These are phyloP conservation scores for Candida caryicola DNA, from an alignment of 805 yeast species.

Conservation along the genomic window DNA sequence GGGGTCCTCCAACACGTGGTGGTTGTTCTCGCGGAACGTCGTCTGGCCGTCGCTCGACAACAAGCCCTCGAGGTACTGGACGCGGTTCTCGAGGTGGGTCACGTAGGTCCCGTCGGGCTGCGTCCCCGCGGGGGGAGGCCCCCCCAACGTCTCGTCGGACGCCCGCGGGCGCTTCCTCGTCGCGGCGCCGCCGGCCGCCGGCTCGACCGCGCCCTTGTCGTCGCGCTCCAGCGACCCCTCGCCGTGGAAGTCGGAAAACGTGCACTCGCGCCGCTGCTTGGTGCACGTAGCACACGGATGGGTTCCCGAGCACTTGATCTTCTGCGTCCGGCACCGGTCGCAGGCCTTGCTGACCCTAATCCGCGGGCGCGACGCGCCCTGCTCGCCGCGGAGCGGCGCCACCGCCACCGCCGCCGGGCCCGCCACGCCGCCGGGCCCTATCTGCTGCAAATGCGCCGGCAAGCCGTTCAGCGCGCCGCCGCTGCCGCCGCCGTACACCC, in stretches of 20 bases:
- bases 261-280: slow-evolving; percentile 35
- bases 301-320: slow-evolving; percentile 56
- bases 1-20: slow-evolving; percentile 20
- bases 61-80: slow-evolving; percentile 37
- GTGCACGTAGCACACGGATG: slow-evolving; percentile 50
- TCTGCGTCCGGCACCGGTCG: slow-evolving; percentile 52
- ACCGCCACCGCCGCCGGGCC: slow-evolving; percentile 1
- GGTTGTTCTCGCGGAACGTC: slow-evolving; percentile 10
- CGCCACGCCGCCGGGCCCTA: neutral
- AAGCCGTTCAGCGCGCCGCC: neutral
- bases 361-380: slow-evolving; percentile 11
- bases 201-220: neutral
- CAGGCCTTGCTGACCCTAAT: slow-evolving; percentile 53
- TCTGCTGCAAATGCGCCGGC: neutral
- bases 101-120: slow-evolving; percentile 20
- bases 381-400: neutral
- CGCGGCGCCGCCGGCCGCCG: neutral
- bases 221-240: neutral
- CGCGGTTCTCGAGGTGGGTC: slow-evolving; percentile 37
- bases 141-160: slow-evolving; percentile 10
- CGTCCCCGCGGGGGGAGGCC: slow-evolving; percentile 18
- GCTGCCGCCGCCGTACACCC: neutral
- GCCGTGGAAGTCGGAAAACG: slow-evolving; percentile 15
- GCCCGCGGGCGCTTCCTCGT: slow-evolving; percentile 1
- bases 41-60: slow-evolving; percentile 16